phyloP scores from a whole-genome alignment of 108 stramenopile genomes.

The Skeletonema marinoi region DNA sequence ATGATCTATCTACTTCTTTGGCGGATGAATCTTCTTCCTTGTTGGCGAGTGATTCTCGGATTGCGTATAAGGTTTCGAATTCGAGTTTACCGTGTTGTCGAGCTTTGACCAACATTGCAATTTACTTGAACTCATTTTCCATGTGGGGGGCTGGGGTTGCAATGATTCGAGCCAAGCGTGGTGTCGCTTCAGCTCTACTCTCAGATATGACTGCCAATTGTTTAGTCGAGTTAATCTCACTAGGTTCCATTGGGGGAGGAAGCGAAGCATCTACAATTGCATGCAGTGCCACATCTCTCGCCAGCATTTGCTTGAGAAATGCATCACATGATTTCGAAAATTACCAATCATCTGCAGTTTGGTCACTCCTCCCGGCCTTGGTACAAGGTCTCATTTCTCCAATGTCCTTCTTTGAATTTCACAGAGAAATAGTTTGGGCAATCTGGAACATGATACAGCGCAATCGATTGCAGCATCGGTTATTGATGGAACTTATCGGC shows the following conservation, averaged over 20 bases:
- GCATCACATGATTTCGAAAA: constrained; percentile 12
- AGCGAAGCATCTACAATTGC: constrained; percentile 18
- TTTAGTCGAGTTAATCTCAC: constrained; percentile 18
- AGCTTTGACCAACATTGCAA: constrained; percentile 22
- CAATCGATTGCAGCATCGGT: background rate
- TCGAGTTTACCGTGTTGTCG: constrained; percentile 33
- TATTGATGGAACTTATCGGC: background rate
- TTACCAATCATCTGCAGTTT: background rate
- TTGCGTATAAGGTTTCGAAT: background rate
- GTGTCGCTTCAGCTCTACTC: background rate
- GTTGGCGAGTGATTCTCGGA: background rate
- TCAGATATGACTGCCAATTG: constrained; percentile 8
- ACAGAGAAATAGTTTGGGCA: constrained; percentile 35
- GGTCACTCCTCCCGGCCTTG: constrained; percentile 28
- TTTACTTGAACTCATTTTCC: constrained; percentile 7
- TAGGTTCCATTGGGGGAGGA: constrained; percentile 28
- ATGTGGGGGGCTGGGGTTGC: background rate
- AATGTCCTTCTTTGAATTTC: constrained; percentile 23
- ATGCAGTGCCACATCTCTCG: constrained; percentile 21
- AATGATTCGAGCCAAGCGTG: background rate
- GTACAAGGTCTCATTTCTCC: constrained; percentile 5
- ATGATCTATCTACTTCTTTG: too few species aligned
- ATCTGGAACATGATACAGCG: constrained; percentile 14
- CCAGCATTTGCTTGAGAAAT: constrained; percentile 22
- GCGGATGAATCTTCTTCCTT: background rate